Conservation (phyloP, 441 rosid species). For the Pelargonium fulgidum region DNA sequence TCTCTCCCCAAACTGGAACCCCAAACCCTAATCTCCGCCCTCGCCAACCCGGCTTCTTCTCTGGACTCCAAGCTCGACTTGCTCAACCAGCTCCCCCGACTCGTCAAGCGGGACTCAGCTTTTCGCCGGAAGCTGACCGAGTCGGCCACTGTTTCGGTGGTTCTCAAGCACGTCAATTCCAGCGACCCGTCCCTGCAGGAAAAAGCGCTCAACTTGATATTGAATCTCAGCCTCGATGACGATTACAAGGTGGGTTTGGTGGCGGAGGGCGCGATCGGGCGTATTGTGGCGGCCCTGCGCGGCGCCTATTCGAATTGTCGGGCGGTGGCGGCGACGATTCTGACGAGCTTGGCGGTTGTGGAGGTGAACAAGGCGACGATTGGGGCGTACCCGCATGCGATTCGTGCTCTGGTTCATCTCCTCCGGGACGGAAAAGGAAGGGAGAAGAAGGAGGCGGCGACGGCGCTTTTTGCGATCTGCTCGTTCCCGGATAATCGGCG, state of each 20-base stretch:
- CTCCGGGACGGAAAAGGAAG: slow-evolving; percentile 51
- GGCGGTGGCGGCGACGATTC: slow-evolving; percentile 75
- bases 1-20: slow-evolving; percentile 26
- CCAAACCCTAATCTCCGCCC: slow-evolving; percentile 44
- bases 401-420: slow-evolving; percentile 47
- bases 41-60: slow-evolving; percentile 47
- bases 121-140: slow-evolving; percentile 61
- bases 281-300: slow-evolving; percentile 46
- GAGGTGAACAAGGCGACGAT: slow-evolving; percentile 91
- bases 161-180: slow-evolving; percentile 50
- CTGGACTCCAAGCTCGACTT: slow-evolving; percentile 46
- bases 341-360: slow-evolving; percentile 84
- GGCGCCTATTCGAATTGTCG: slow-evolving; percentile 44
- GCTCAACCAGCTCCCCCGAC: slow-evolving; percentile 42
- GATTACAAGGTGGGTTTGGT: slow-evolving; percentile 86
- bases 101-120: slow-evolving; percentile 60
- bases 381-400: slow-evolving; percentile 68
- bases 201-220: slow-evolving; percentile 67
- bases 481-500: slow-evolving; percentile 67
- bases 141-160: slow-evolving; percentile 67
- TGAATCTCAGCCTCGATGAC: slow-evolving; percentile 80
- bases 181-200: slow-evolving; percentile 39
- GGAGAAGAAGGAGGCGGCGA: slow-evolving; percentile 79
- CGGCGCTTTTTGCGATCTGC: slow-evolving; percentile 70
- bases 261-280: slow-evolving; percentile 73